Conservation (phyloP, 176 grass and related monocot genomes). For the Carex parvula region DNA sequence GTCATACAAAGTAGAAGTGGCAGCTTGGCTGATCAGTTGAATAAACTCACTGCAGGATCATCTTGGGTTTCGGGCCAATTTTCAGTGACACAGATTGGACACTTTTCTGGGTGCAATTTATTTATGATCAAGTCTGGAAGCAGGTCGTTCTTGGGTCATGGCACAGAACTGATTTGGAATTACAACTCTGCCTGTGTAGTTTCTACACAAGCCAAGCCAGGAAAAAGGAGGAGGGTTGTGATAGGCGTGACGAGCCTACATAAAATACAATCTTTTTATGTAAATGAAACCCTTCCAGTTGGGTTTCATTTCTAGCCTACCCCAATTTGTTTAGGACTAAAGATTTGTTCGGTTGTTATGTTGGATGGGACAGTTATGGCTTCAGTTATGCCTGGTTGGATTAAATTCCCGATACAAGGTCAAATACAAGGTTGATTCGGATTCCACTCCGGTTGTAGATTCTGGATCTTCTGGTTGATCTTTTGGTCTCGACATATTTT, state of each 20-base stretch:
- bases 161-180: not conserved
- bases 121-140: not conserved
- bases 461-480: not conserved
- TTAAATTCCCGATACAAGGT: not conserved
- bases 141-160: not conserved
- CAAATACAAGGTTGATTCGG: not conserved
- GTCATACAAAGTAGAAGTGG: not conserved
- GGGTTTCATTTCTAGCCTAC: no score
- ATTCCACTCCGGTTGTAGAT: no score
- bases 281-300: no score
- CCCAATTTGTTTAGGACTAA: no score
- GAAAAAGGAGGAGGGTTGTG: no score
- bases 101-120: not conserved
- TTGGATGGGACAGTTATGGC: not conserved
- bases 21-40: not conserved
- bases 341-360: not conserved
- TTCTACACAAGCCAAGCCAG: no score
- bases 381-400: not conserved
- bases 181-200: no score
- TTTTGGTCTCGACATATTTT: not conserved
- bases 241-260: no score
- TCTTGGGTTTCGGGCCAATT: not conserved
- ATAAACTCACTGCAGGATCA: not conserved
- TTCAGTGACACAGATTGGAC: not conserved
- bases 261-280: no score